phyloP scores from a whole-genome alignment of 352 stramenopile genomes.

The Phytophthora melonis region DNA sequence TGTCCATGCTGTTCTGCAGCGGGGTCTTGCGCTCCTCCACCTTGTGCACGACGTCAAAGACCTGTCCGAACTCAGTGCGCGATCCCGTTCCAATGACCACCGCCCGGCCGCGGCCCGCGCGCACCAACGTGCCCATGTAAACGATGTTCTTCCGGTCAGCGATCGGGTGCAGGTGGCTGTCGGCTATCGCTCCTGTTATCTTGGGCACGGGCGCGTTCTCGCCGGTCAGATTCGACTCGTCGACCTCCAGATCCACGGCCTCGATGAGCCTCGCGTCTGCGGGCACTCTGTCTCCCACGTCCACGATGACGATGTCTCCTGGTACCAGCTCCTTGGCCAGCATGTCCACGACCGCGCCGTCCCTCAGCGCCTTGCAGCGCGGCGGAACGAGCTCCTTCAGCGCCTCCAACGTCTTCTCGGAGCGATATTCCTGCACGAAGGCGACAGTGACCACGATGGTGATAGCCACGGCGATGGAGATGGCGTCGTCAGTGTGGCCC shows the following conservation, averaged over 20 bases:
- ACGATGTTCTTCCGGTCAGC: constrained; percentile 92
- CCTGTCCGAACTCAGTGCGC: constrained; percentile 96
- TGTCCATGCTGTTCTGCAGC: constrained; percentile 96
- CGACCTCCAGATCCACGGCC: constrained; percentile 88
- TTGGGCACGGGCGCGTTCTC: constrained; percentile 91
- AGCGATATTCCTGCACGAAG: constrained; percentile 92
- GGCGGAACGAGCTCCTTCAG: constrained; percentile 85
- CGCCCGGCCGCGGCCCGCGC: constrained; percentile 90
- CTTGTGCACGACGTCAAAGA: constrained; percentile 94
- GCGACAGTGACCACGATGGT: constrained; percentile 98
- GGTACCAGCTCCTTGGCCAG: constrained; percentile 82
- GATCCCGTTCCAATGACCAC: constrained; percentile 95
- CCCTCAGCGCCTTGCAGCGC: constrained; percentile 67
- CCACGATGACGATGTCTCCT: constrained; percentile 90
- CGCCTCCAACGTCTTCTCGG: constrained; percentile 87
- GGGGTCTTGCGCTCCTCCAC: constrained; percentile 95
- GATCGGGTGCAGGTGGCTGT: constrained; percentile 75
- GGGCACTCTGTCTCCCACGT: constrained; percentile 94
- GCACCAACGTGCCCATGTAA: constrained; percentile 98
- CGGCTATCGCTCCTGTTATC: constrained; percentile 65
- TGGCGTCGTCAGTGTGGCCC: constrained; percentile 95
- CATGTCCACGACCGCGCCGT: constrained; percentile 67
- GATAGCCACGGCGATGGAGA: constrained; percentile 96
- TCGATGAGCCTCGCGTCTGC: constrained; percentile 93
- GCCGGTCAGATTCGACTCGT: constrained; percentile 96